Percentiles rank a stretch among this genome's conserved stretches.
Conservation (phyloP, 768 basidiomycete genomes). For the Chalciporus sphaerocephalus region DNA sequence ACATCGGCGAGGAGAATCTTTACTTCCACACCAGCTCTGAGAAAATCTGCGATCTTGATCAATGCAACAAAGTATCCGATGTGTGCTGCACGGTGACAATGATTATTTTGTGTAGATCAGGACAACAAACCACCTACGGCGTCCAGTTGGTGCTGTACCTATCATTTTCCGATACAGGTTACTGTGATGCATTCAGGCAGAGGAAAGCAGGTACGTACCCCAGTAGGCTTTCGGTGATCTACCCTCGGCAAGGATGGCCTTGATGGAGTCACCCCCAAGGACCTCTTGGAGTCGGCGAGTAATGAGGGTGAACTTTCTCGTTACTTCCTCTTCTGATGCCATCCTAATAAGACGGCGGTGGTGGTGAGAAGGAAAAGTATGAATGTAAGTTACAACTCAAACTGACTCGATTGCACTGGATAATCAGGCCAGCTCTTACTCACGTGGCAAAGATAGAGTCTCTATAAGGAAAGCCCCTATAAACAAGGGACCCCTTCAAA, state of each 20-base stretch:
- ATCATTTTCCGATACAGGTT: constrained; percentile 3
- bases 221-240: constrained; percentile 83
- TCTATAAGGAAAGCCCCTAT: neutral
- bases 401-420: constrained; percentile 9
- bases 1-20: constrained; percentile 84
- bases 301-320: constrained; percentile 71
- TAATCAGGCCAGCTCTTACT: constrained; percentile 1
- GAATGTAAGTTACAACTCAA: neutral
- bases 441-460: constrained; percentile 2
- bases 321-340: constrained; percentile 30
- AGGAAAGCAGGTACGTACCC: constrained; percentile 49
- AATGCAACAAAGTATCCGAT: constrained; percentile 96
- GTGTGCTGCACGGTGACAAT: constrained; percentile 57
- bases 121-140: constrained; percentile 59
- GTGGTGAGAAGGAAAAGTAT: constrained; percentile 1
- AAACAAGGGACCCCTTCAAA: too few relatives aligned
- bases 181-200: neutral
- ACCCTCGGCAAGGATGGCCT: constrained; percentile 73
- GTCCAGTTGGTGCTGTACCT: constrained; percentile 92
- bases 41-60: constrained; percentile 93
- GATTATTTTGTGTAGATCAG: neutral
- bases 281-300: constrained; percentile 84
- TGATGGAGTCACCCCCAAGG: constrained; percentile 80
- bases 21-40: constrained; percentile 87
- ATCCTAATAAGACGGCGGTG: constrained; percentile 17